Evolutionary conservation across 2,329 filamentous ascomycete genomes (phyloP).

Genomic region (Colletotrichum sp.): DNA sequence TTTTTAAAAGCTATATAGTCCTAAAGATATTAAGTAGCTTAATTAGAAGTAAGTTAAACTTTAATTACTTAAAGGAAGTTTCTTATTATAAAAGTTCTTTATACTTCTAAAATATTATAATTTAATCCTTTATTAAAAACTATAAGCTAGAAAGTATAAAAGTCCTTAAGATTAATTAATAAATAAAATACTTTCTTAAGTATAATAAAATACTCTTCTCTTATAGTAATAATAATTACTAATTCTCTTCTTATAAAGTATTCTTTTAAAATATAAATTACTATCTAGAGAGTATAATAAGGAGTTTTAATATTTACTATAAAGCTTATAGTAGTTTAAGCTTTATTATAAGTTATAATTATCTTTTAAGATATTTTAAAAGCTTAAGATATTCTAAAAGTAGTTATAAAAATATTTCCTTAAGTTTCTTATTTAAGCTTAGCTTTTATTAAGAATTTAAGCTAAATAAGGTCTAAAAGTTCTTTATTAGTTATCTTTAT

Average conservation of each 20-base stretch:
- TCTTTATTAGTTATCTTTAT: background rate
- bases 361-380: too few relatives aligned
- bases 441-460: background rate
- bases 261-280: background rate
- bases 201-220: too few relatives aligned
- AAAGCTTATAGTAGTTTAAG: background rate
- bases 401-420: too few relatives aligned
- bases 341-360: background rate
- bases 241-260: background rate
- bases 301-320: too few relatives aligned
- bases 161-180: too few relatives aligned
- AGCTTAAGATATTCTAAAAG: too few relatives aligned
- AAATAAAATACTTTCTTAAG: rapidly evolving
- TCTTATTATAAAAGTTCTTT: background rate
- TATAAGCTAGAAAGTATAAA: too few relatives aligned
- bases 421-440: background rate
- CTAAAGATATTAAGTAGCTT: too few relatives aligned
- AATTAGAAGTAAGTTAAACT: too few relatives aligned
- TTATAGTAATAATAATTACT: background rate
- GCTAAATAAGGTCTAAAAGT: background rate
- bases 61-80: too few relatives aligned
- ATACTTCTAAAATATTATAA: background rate
- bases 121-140: background rate
- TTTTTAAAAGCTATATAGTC: too few relatives aligned
- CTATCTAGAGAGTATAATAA: background rate